Base-by-base conservation (phyloP, 2,329 filamentous ascomycete genomes). In the Fonsecaea pedrosoi region DNA sequence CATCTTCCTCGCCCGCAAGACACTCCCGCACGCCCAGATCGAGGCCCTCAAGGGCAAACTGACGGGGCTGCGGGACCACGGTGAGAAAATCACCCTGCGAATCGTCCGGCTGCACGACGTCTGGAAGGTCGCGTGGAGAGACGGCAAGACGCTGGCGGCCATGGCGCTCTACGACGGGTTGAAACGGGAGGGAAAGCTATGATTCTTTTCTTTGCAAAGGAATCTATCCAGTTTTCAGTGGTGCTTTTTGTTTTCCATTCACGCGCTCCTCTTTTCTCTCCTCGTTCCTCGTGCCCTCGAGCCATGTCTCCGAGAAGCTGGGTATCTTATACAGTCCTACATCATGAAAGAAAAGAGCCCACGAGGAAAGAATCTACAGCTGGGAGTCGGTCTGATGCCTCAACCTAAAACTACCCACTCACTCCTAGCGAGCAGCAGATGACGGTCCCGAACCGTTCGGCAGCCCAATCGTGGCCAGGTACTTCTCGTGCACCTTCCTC, bases 401-500 rank as follows among this genome's bases (percentile, higher is more conserved):
- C n/a, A 3, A 4, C 38, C 38, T 10, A n/a, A 48, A 18, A 21
- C 15, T 48, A 18, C 42, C 5, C 9, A 25, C 45, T 50, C 7
- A 4, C 10, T 35, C 53, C 53, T 61, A 55, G 42, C 42, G 40
- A 50, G 38, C 34, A 30, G 45, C 59, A 37, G 59, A 2, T 3
- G 45, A 50, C 12, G 45, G 25, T 6, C 21, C 45, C 9, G n/a
- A 25, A 50, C 45, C 45, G 21, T 25, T 25, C 9, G 45, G 45
- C 45, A 50, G 2, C 18, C 18, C 8, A 6, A 62, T 54, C 4
- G 66, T 65, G 15, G 68, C 72, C 60, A 78, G 64, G 77, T 81
- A 90, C 69, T 89, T 87, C 70, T 94, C 90, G 77, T 94, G 89
- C 66, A 86, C 78, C 84, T 94, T 96, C 84, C 93, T 95, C 82